Conservation (phyloP, 108 stramenopile genomes). For the Conticribra weissflogii region DNA sequence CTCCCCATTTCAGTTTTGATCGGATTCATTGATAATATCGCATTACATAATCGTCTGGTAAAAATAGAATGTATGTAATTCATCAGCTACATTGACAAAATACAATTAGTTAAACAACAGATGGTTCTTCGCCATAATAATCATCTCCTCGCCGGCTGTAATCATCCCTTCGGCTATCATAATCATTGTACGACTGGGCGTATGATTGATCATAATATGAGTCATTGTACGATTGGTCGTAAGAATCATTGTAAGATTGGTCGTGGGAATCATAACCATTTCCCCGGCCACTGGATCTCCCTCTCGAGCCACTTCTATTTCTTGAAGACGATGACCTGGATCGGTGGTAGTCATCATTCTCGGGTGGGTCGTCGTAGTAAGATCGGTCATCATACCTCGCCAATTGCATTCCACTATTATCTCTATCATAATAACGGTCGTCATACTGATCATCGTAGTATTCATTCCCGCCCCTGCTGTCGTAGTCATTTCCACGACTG, state of each 20-base stretch:
- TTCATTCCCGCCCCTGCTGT: constrained; percentile 9
- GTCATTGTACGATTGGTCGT: not conserved
- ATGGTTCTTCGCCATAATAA: not conserved
- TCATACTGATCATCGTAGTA: constrained; percentile 7
- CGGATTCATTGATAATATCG: no score
- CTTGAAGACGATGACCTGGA: not conserved
- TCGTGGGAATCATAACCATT: no score
- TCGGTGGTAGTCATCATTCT: not conserved
- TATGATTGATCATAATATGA: constrained; percentile 1
- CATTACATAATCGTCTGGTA: no score
- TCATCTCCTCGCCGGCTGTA: not conserved
- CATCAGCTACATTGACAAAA: no score
- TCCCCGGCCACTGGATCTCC: not conserved
- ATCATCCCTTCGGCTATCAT: not conserved
- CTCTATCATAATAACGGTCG: constrained; percentile 9
- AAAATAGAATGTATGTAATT: no score
- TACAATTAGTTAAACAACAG: not conserved
- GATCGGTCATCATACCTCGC: not conserved
- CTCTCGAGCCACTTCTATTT: not conserved
- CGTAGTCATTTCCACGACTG: constrained; percentile 2
- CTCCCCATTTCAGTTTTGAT: no score
- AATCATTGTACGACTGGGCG: no score
- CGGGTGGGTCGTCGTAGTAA: constrained; percentile 8
- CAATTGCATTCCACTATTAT: not conserved
- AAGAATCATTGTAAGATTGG: not conserved